Conservation (phyloP, 306 rosid genomes). For the Vigna reflexopilosa region DNA sequence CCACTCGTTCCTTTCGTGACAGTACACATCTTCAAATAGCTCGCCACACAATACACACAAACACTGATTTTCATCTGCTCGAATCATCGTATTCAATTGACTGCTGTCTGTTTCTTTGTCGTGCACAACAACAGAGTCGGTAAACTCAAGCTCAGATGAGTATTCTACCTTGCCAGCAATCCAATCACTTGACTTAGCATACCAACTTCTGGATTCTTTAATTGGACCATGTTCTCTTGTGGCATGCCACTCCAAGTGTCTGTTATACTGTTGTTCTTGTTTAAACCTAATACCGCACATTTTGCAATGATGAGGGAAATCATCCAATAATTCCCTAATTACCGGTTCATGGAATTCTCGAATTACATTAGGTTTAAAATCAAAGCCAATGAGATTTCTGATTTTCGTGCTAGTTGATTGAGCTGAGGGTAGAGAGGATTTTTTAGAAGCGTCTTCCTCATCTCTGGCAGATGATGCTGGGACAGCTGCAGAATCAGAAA, state of each 20-base stretch:
- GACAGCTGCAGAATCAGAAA: conserved; percentile 53
- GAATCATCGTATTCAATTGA: conserved; percentile 60
- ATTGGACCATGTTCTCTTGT: conserved; percentile 50
- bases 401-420: conserved; percentile 58
- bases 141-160: conserved; percentile 47
- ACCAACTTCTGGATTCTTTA: conserved; percentile 79
- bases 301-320: conserved; percentile 67
- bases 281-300: conserved; percentile 74
- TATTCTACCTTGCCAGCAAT: conserved; percentile 58
- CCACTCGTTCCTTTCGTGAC: conserved; percentile 80
- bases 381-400: conserved; percentile 72
- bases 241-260: conserved; percentile 90
- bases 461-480: conserved; percentile 52
- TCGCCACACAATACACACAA: conserved; percentile 86
- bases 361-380: conserved; percentile 78
- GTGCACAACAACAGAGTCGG: conserved; percentile 48
- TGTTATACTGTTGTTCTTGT: conserved; percentile 64
- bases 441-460: conserved; percentile 50
- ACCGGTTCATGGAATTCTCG: conserved; percentile 83
- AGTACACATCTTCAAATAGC: conserved; percentile 83
- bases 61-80: conserved; percentile 84
- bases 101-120: conserved; percentile 44
- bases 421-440: conserved; percentile 45
- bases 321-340: conserved; percentile 63
- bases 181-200: conserved; percentile 61